These are phyloP conservation scores for Neoascochyta sp. DNA, from an alignment of 2,329 filamentous ascomycete species.

Conservation along the genomic window DNA sequence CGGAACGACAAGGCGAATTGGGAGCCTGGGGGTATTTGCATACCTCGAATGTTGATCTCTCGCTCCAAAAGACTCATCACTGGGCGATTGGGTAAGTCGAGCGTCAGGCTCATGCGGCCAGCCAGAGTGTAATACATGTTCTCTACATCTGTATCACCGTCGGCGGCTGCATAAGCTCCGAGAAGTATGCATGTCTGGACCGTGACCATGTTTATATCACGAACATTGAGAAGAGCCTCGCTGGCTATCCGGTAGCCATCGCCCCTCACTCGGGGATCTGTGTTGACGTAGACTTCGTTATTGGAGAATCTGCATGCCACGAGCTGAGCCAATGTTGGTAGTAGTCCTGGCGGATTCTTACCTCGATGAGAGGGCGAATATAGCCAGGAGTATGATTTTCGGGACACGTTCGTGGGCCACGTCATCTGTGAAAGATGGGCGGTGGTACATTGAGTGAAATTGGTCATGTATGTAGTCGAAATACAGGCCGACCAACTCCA, in stretches of 20 bases:
- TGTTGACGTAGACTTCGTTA: slow-evolving; percentile 10
- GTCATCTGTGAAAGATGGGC: slow-evolving; percentile 17
- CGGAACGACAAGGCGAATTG: no score
- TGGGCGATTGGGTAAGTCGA: slow-evolving; percentile 19
- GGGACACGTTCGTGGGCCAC: slow-evolving; percentile 14
- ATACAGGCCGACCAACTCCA: slow-evolving; percentile 16
- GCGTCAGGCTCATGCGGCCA: slow-evolving; percentile 19
- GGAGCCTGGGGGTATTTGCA: no score
- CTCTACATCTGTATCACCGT: slow-evolving; percentile 22
- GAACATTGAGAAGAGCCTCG: slow-evolving; percentile 17
- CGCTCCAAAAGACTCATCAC: slow-evolving; percentile 18
- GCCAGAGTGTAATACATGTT: slow-evolving; percentile 22
- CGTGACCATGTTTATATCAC: slow-evolving; percentile 14
- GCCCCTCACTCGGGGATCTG: slow-evolving; percentile 16
- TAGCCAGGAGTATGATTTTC: slow-evolving; percentile 15
- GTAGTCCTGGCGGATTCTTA: no score
- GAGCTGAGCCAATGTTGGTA: no score
- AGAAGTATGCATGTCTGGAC: slow-evolving; percentile 19
- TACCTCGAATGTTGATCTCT: slow-evolving; percentile 21
- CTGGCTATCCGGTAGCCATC: slow-evolving; percentile 15
- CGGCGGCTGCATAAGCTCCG: slow-evolving; percentile 21
- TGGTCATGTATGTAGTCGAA: slow-evolving; percentile 27
- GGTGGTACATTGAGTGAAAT: slow-evolving; percentile 23
- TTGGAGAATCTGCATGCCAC: slow-evolving; percentile 11
- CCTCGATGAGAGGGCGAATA: slow-evolving; percentile 19